Evolutionary conservation across 345 rosid genomes (phyloP).

Genomic region (Lepidium africanum): DNA sequence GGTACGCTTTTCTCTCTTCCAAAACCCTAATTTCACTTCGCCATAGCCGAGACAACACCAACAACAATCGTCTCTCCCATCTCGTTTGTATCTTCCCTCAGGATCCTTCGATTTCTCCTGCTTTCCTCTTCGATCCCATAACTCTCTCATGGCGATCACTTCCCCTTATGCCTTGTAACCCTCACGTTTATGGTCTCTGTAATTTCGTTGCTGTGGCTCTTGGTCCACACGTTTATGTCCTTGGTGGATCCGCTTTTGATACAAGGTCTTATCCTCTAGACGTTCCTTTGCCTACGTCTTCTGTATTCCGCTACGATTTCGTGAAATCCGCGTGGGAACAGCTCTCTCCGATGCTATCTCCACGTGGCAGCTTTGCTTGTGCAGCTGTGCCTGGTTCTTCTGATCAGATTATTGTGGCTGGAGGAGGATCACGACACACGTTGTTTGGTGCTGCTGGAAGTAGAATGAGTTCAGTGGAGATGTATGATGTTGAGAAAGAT

Average conservation of each 20-base stretch:
- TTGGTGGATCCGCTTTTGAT: conserved; percentile 87
- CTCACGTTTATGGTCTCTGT: conserved; percentile 75
- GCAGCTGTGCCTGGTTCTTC: conserved; percentile 33
- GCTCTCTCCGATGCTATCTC: conserved; percentile 68
- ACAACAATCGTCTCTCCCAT: conserved; percentile 30
- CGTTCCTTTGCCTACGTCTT: conserved; percentile 63
- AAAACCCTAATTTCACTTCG: conserved; percentile 58
- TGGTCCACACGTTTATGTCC: conserved; percentile 56
- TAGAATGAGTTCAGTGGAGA: conserved; percentile 74
- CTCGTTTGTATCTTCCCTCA: conserved; percentile 83
- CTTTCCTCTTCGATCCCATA: conserved; percentile 69
- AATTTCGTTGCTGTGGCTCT: conserved; percentile 71
- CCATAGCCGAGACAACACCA: conserved; percentile 11
- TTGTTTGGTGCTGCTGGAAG: conserved; percentile 84
- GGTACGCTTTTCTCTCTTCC: conserved; percentile 72
- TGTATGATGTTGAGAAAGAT: conserved; percentile 56
- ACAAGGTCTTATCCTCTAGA: conserved; percentile 79
- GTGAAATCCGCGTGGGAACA: conserved; percentile 50
- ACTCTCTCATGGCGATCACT: conserved; percentile 66
- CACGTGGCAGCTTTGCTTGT: conserved; percentile 92
- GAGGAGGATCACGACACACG: conserved; percentile 79
- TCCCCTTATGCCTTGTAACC: conserved; percentile 78
- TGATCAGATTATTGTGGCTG: conserved; percentile 69
- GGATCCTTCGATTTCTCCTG: conserved; percentile 74
- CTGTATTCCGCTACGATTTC: conserved; percentile 62